Conservation (phyloP, 2,329 filamentous ascomycete genomes). For the Aspergillus sp. region DNA sequence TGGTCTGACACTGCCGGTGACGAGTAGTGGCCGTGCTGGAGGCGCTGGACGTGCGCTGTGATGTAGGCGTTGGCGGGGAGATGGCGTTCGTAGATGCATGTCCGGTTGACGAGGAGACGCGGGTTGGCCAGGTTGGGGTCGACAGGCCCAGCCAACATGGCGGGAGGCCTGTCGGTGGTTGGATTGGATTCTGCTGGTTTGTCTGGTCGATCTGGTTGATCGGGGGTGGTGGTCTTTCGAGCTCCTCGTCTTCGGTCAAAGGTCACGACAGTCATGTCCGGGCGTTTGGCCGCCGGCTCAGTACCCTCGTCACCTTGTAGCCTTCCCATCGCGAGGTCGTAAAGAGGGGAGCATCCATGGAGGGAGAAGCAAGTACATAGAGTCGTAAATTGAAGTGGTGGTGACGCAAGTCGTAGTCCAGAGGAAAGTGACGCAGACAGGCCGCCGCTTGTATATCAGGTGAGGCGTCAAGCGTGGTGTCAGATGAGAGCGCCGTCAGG, state of each 20-base stretch:
- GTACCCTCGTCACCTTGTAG: not conserved
- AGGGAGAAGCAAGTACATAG: too few species aligned
- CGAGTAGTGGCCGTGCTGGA: conserved; percentile 50
- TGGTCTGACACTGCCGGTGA: conserved; percentile 42
- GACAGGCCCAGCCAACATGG: not conserved
- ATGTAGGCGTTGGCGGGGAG: conserved; percentile 49
- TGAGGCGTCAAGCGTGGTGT: conserved; percentile 4
- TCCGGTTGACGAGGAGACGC: conserved; percentile 35
- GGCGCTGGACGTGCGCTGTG: conserved; percentile 49
- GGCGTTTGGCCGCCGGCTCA: too few species aligned
- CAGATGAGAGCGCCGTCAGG: conserved; percentile 5
- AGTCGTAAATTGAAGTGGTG: too few species aligned
- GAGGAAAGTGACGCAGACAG: not conserved
- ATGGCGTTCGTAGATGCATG: conserved; percentile 49
- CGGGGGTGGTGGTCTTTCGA: not conserved
- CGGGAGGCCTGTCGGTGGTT: not conserved
- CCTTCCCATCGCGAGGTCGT: not conserved
- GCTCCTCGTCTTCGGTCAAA: too few species aligned
- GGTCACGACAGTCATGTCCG: not conserved
- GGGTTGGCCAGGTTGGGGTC: conserved; percentile 39
- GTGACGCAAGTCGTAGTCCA: not conserved
- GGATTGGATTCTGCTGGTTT: not conserved
- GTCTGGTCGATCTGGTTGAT: not conserved
- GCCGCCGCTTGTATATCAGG: conserved; percentile 1
- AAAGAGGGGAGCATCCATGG: not conserved